Evolutionary conservation across 2,329 filamentous ascomycete species (phyloP).

Genomic region (Fusarium coicis): DNA sequence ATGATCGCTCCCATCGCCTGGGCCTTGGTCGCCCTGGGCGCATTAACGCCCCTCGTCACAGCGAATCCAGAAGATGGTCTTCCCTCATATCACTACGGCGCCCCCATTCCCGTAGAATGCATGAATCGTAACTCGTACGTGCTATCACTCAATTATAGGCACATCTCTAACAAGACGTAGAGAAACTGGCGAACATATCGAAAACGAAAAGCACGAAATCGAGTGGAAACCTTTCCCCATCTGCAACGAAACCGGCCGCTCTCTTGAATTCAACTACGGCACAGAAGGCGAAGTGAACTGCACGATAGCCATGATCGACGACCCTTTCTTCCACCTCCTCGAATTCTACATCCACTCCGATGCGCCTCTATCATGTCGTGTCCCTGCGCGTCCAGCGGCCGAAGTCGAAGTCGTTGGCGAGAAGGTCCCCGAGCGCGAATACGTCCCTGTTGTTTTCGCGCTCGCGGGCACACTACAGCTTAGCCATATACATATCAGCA

Average conservation of each 20-base stretch:
- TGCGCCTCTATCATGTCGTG: conserved; percentile 89
- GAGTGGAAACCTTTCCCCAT: conserved; percentile 91
- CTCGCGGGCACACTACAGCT: conserved; percentile 89
- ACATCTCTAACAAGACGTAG: conserved; percentile 55
- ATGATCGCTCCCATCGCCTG: conserved; percentile 34
- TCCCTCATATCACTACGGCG: conserved; percentile 73
- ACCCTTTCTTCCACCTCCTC: conserved; percentile 87
- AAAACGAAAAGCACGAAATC: conserved; percentile 81
- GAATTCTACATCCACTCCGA: conserved; percentile 99
- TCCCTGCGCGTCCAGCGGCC: conserved; percentile 78
- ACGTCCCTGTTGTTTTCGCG: conserved; percentile 88
- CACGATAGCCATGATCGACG: conserved; percentile 80
- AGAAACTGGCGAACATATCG: conserved; percentile 90
- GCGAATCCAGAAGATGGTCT: conserved; percentile 56
- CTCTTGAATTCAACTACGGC: conserved; percentile 89
- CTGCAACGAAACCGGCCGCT: conserved; percentile 86
- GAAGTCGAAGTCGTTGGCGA: conserved; percentile 67
- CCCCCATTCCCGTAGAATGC: conserved; percentile 75
- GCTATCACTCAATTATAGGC: neutral
- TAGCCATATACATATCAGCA: conserved; percentile 90
- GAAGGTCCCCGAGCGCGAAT: conserved; percentile 63
- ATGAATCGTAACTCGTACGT: conserved; percentile 78
- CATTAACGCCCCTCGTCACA: conserved; percentile 42
- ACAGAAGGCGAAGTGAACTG: conserved; percentile 84
- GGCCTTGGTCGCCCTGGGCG: conserved; percentile 36